A percentile compares a stretch with the other conserved stretches of the same genome.
phyloP scores from a whole-genome alignment of 1,284 basidiomycete species.

The Irpex sp. region DNA sequence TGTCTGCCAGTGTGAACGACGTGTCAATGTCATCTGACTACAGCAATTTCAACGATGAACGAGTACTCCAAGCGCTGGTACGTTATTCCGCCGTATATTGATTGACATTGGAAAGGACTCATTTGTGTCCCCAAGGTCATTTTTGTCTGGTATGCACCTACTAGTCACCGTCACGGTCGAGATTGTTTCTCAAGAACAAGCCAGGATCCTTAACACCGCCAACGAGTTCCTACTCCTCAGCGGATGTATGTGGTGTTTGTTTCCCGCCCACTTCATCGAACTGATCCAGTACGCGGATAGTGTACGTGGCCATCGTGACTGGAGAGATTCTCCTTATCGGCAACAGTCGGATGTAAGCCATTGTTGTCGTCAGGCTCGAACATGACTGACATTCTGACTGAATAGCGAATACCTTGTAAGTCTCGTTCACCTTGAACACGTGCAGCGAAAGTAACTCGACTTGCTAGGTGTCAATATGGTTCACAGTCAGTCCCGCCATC shows the following conservation, averaged over 20 bases:
- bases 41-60: not conserved
- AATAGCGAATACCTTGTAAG: not conserved
- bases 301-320: not conserved
- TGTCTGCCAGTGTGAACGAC: no score
- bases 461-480: not conserved
- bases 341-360: not conserved
- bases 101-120: not conserved
- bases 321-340: not conserved
- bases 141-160: not conserved
- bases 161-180: not conserved
- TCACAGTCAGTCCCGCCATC: not conserved
- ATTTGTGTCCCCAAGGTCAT: not conserved
- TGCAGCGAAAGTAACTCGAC: not conserved
- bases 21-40: not conserved
- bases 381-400: not conserved
- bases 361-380: not conserved
- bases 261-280: not conserved
- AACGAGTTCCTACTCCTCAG: not conserved
- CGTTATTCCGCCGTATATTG: not conserved
- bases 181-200: not conserved
- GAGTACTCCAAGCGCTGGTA: not conserved
- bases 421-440: not conserved
- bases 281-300: not conserved
- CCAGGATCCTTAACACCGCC: not conserved
- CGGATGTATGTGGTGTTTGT: not conserved